A percentile compares a stretch with the other conserved stretches of the same genome.
phyloP scores from a whole-genome alignment of 805 yeast species.

The Teunomyces aglyptinius region DNA sequence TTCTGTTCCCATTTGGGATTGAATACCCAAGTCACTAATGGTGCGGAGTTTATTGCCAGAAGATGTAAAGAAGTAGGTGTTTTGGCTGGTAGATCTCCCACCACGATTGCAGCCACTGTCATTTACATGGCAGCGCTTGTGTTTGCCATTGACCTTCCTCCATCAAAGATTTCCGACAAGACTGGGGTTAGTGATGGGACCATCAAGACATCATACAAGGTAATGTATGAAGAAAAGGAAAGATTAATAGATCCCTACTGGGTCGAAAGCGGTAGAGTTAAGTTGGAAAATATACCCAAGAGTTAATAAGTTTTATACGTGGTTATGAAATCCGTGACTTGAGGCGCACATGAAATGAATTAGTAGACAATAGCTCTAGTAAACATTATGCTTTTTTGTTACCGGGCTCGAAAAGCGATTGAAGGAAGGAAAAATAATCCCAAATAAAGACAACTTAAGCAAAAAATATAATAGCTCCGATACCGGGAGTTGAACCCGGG shows the following conservation, averaged over 20 bases:
- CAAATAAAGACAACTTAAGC: too few relatives aligned
- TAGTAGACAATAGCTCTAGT: too few relatives aligned
- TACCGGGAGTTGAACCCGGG: constrained; percentile 89
- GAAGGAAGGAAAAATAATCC: background rate
- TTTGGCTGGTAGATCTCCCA: constrained; percentile 94
- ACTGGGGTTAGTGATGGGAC: constrained; percentile 98
- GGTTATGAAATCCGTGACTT: background rate
- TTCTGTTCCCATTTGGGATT: constrained; percentile 95
- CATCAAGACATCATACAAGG: constrained; percentile 85
- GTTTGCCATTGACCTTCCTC: constrained; percentile 74
- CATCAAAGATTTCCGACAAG: constrained; percentile 81
- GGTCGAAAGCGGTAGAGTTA: constrained; percentile 66
- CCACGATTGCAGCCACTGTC: constrained; percentile 96
- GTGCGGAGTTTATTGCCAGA: constrained; percentile 90
- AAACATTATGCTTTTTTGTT: background rate
- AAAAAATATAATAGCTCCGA: constrained; percentile 47
- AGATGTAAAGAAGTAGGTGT: constrained; percentile 89
- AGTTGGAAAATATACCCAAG: constrained; percentile 44
- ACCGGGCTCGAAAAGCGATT: too few relatives aligned
- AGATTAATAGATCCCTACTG: constrained; percentile 72
- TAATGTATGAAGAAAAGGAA: constrained; percentile 67
- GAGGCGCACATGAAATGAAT: too few relatives aligned
- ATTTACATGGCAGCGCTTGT: constrained; percentile 90
- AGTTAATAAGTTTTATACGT: constrained; percentile 10
- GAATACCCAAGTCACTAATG: constrained; percentile 77